Conservation (phyloP, 768 basidiomycete species). For the Mycena rebaudengoi region DNA sequence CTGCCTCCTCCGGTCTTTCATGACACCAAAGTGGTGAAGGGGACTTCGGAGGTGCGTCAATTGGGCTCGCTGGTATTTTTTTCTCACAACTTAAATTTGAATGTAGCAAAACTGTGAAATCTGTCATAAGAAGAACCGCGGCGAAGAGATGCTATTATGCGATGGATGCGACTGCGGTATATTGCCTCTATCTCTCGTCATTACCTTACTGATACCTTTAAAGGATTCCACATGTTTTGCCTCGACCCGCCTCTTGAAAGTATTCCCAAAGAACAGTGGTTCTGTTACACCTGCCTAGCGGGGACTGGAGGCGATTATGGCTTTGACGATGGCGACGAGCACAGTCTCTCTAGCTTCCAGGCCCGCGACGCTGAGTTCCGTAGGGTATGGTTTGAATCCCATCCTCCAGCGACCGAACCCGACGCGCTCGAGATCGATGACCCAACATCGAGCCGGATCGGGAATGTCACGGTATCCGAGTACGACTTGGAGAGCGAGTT, state of each 20-base stretch:
- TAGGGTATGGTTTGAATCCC: constrained; percentile 85
- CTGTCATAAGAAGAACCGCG: constrained; percentile 88
- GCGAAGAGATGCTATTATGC: constrained; percentile 91
- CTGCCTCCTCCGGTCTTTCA: constrained; percentile 58
- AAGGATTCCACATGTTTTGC: constrained; percentile 97
- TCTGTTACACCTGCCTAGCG: constrained; percentile 90
- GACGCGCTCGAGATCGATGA: constrained; percentile 50
- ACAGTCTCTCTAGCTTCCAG: constrained; percentile 90
- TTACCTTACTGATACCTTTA: constrained; percentile 1
- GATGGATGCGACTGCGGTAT: constrained; percentile 86
- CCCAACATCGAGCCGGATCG: constrained; percentile 62
- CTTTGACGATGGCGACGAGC: constrained; percentile 98
- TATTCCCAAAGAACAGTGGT: constrained; percentile 97
- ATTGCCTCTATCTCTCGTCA: constrained; percentile 36
- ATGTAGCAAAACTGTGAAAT: constrained; percentile 88
- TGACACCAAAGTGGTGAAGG: constrained; percentile 55
- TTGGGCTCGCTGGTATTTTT: constrained; percentile 23
- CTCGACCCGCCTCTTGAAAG: constrained; percentile 87
- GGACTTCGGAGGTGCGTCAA: constrained; percentile 60
- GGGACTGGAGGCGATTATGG: constrained; percentile 96
- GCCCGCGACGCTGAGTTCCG: constrained; percentile 91
- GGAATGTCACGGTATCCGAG: constrained; percentile 79
- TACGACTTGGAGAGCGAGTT: constrained; percentile 94
- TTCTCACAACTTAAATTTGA: constrained; percentile 35
- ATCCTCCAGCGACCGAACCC: constrained; percentile 59